phyloP scores from a whole-genome alignment of 2,329 filamentous ascomycete genomes.

The Chrysoporthe puriensis region DNA sequence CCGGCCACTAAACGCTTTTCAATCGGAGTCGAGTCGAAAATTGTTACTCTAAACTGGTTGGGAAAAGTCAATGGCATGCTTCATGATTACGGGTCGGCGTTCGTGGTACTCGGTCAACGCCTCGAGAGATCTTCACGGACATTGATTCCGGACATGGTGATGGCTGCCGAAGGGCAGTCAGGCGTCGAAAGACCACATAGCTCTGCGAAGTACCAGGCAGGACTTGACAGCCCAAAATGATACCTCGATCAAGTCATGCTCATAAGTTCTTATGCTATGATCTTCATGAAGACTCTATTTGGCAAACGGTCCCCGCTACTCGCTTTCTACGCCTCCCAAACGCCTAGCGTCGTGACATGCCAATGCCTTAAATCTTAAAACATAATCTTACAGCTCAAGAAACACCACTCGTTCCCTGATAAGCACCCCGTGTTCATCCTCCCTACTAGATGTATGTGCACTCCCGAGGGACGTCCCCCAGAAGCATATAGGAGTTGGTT shows the following conservation, averaged over 20 bases:
- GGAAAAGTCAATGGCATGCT: slow-evolving; percentile 18
- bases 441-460: not conserved
- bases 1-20: slow-evolving; percentile 55
- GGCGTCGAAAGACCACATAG: slow-evolving; percentile 3
- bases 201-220: not conserved
- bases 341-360: slow-evolving; percentile 4
- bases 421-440: not conserved
- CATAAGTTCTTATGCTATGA: not conserved
- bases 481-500: not conserved
- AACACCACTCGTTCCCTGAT: not conserved
- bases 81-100: slow-evolving; percentile 20
- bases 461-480: not conserved
- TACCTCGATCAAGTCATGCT: not conserved
- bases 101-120: slow-evolving; percentile 7
- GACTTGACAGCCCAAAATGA: not conserved
- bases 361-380: not conserved
- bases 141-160: not conserved
- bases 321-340: not conserved
- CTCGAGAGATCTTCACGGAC: not conserved
- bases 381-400: not conserved
- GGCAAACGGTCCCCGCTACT: not conserved
- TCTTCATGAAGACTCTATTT: not conserved
- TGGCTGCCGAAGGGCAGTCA: slow-evolving; percentile 1
- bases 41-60: slow-evolving; percentile 14
- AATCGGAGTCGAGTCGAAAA: slow-evolving; percentile 12